These are phyloP conservation scores for Isabelozyma gotoi DNA, from an alignment of 805 yeast genomes.

Conservation along the genomic window DNA sequence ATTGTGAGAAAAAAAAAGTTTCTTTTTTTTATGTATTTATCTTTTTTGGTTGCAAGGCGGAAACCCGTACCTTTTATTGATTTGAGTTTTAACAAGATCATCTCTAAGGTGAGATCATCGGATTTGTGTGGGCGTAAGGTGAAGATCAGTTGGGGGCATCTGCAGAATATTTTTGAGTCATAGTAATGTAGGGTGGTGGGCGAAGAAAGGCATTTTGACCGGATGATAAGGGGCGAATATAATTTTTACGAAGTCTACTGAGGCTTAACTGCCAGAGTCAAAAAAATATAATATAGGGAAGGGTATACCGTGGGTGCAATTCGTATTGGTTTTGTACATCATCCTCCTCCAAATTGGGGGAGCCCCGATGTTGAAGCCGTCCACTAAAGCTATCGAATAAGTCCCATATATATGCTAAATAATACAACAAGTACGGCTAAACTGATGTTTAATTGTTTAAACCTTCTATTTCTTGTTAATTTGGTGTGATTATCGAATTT, in stretches of 20 bases:
- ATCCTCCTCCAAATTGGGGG: neutral
- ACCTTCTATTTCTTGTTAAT: conserved; percentile 22
- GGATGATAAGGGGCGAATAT: too few relatives aligned
- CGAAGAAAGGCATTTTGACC: too few relatives aligned
- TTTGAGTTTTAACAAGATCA: too few relatives aligned
- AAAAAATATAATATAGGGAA: too few relatives aligned
- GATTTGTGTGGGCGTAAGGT: too few relatives aligned
- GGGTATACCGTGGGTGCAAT: neutral
- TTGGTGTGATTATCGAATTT: conserved; percentile 26
- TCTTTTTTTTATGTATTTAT: neutral
- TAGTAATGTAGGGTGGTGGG: too few relatives aligned
- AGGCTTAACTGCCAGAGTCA: too few relatives aligned
- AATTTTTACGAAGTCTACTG: too few relatives aligned
- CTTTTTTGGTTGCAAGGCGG: neutral
- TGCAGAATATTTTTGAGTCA: too few relatives aligned
- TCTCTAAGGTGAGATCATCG: too few relatives aligned
- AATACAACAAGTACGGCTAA: conserved; percentile 16
- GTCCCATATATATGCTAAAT: conserved; percentile 11
- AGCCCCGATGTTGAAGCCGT: neutral
- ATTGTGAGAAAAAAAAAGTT: neutral
- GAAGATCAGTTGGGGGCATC: too few relatives aligned
- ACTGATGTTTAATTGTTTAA: conserved; percentile 25
- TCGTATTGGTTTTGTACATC: neutral
- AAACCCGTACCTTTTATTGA: neutral
- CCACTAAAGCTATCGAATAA: neutral